These are phyloP conservation scores for Leishmania lainsoni DNA, from an alignment of 208 protist genomes.

Conservation along the genomic window DNA sequence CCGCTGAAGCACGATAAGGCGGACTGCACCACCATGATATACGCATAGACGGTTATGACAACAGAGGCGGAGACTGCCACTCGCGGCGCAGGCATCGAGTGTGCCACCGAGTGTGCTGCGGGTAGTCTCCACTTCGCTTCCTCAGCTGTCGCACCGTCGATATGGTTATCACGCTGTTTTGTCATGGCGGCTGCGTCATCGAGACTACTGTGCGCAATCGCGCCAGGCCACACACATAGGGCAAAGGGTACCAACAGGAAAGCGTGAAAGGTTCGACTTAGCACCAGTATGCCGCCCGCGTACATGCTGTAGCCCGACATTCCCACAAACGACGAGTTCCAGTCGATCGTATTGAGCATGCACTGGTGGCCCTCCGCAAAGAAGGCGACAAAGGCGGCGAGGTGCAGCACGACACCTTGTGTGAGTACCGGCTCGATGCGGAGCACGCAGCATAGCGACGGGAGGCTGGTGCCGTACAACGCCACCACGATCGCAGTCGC, in stretches of 20 bases:
- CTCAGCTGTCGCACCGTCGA: background rate
- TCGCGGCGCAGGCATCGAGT: background rate
- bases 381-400: slow-evolving; percentile 55
- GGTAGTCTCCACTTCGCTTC: background rate
- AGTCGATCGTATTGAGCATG: slow-evolving; percentile 77
- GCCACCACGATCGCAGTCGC: slow-evolving; percentile 44
- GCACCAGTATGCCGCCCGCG: slow-evolving; percentile 55
- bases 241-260: slow-evolving; percentile 57
- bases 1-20: slow-evolving; percentile 57
- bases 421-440: slow-evolving; percentile 10
- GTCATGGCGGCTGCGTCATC: background rate
- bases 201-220: background rate
- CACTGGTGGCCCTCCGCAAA: slow-evolving; percentile 77
- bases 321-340: slow-evolving; percentile 78
- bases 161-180: background rate
- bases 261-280: slow-evolving; percentile 66
- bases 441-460: slow-evolving; percentile 23
- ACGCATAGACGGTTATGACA: slow-evolving; percentile 40
- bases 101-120: background rate
- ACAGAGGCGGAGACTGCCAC: background rate
- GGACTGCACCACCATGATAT: slow-evolving; percentile 44
- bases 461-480: slow-evolving; percentile 41
- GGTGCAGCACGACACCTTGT: slow-evolving; percentile 50
- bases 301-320: slow-evolving; percentile 54
- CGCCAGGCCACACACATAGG: slow-evolving; percentile 7